Evolutionary conservation across 75 land plant species (phyloP), one percentile per base, ranked within the genome.

Genomic region (Isoetes taiwanensis): DNA sequence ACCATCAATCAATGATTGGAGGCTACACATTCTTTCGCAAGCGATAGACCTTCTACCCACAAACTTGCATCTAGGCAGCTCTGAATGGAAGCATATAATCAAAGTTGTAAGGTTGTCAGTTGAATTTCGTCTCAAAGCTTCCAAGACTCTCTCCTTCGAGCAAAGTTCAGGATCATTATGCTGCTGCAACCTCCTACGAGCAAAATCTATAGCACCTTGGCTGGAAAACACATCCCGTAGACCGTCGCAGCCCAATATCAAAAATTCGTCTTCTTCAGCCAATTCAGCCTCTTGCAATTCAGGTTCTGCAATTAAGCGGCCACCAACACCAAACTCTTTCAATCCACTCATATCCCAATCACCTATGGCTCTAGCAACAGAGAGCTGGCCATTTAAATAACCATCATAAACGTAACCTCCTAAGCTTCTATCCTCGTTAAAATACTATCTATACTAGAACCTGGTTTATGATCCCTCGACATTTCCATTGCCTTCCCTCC

Each of bases 371-470:
- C 86, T 69, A 10, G 80, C 52, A 2, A 83, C 80, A 8, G 87
- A 83, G 26, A 83, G 68, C 6, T 74, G 69, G 14, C 87, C 87
- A 62, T 83, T 80, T 14, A 83, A 68, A 61, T 80, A 83, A 2
- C 78, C 87, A 54, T 84, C 90, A 8, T 56, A 5, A 23, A 60
- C 23, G 3, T 16, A 27, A 0, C 62, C 62, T 27, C 62, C 32
- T 0, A 26, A 32, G 4, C 41, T 30, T 60, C 62, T n/a, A 60
- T 60, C 29, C 62, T 21, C 9, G 61, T 16, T 25, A n/a, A n/a
- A 43, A 19, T 60, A 28, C 46, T 56, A n/a, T 12, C 6, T 34
- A 74, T 77, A 19, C 57, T 27, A n/a, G 61, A 57, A 32, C 34
- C 59, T 66, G 12, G 82, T 52, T 75, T 75, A 58, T 78, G 81